These are phyloP conservation scores for Vachellia collinsii DNA, from an alignment of 306 rosid species.

Conservation along the genomic window DNA sequence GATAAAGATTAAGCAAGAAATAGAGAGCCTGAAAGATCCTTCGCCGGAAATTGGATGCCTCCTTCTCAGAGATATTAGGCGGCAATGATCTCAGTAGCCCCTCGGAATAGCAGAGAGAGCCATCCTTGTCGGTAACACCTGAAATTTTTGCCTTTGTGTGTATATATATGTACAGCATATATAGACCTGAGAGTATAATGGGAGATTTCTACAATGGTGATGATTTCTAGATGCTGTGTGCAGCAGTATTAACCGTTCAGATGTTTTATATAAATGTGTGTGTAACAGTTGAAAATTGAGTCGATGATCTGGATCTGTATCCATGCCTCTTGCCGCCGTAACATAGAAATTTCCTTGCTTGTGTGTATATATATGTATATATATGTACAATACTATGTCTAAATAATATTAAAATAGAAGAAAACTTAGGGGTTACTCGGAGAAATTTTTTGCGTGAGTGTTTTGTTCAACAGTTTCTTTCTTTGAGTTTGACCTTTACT, in stretches of 20 bases:
- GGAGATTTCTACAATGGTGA: not conserved
- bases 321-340: not conserved
- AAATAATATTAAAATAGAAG: not conserved
- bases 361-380: not conserved
- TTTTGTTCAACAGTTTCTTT: too few relatives aligned
- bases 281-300: not conserved
- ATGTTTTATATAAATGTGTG: too few relatives aligned
- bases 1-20: slow-evolving; percentile 70
- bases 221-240: not conserved
- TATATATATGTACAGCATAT: not conserved
- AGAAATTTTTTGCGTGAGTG: not conserved
- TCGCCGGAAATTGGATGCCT: slow-evolving; percentile 56
- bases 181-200: not conserved
- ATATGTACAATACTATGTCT: not conserved
- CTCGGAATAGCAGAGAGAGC: slow-evolving; percentile 51
- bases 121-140: slow-evolving; percentile 53
- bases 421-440: not conserved
- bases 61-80: slow-evolving; percentile 43
- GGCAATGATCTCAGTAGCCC: slow-evolving; percentile 69
- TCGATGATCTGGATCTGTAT: not conserved
- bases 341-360: not conserved
- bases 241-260: not conserved
- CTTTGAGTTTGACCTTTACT: too few relatives aligned
- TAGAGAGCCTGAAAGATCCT: slow-evolving; percentile 68
- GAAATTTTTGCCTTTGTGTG: not conserved